These are phyloP conservation scores for Trifolium pratense DNA, from an alignment of 306 rosid species.

Conservation along the genomic window DNA sequence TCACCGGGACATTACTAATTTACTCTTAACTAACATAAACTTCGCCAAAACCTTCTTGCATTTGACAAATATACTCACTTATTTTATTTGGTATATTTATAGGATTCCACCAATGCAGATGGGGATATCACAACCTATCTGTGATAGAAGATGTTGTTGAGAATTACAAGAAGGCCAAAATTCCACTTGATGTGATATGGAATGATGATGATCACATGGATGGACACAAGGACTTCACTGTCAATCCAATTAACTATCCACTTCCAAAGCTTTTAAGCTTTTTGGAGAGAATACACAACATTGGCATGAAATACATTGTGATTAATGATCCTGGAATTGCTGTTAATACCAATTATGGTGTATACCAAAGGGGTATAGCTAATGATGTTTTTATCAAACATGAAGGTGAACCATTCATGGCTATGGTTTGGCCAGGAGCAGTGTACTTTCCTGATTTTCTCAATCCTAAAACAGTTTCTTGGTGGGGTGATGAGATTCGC, in stretches of 20 bases:
- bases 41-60: too few species aligned
- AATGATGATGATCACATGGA: conserved; percentile 95
- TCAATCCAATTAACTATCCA: conserved; percentile 70
- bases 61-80: too few species aligned
- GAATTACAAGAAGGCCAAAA: conserved; percentile 72
- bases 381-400: conserved; percentile 87
- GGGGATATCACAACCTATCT: conserved; percentile 92
- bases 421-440: conserved; percentile 97
- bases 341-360: conserved; percentile 75
- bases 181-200: conserved; percentile 93
- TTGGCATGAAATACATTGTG: conserved; percentile 90
- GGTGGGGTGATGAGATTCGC: conserved; percentile 90
- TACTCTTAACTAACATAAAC: too few species aligned
- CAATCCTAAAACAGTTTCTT: conserved; percentile 78
- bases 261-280: conserved; percentile 77
- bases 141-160: conserved; percentile 89
- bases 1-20: too few species aligned
- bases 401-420: conserved; percentile 79
- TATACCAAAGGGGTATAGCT: conserved; percentile 72
- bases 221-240: conserved; percentile 87
- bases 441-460: conserved; percentile 91
- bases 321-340: conserved; percentile 87
- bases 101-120: conserved; percentile 97
- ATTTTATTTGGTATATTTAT: conserved; percentile 30
- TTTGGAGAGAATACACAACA: conserved; percentile 73